A percentile compares a stretch with the other conserved stretches of the same genome.
Evolutionary conservation across 305 asterid genomes (phyloP).

Genomic region (Solanum chacoense): DNA sequence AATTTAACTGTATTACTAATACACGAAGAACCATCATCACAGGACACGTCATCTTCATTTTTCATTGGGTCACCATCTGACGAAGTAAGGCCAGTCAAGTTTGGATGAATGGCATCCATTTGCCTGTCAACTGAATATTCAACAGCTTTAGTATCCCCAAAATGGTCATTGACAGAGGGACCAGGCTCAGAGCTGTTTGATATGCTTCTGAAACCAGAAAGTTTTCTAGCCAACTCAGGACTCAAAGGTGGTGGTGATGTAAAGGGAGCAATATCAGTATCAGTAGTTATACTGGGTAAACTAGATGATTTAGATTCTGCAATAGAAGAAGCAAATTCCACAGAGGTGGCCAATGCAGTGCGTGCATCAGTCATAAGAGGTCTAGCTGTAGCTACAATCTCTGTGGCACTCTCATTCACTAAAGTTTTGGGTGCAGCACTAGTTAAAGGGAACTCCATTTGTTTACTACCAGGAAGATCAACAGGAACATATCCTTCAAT

Average conservation of each 20-base stretch:
- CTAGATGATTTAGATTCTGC: conserved; percentile 34
- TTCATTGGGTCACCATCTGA: conserved; percentile 17
- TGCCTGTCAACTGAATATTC: conserved; percentile 70
- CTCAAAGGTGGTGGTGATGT: conserved; percentile 56
- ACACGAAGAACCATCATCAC: conserved; percentile 40
- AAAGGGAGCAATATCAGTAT: conserved; percentile 32
- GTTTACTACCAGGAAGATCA: conserved; percentile 38
- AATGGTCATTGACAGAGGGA: conserved; percentile 25
- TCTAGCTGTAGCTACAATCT: conserved; percentile 6
- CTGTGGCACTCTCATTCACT: conserved; percentile 1
- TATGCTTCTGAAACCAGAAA: conserved; percentile 60
- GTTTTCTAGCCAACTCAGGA: conserved; percentile 61
- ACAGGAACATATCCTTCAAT: conserved; percentile 33
- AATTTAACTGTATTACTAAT: conserved; percentile 41
- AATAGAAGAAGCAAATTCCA: conserved; percentile 36
- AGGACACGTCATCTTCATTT: conserved; percentile 29
- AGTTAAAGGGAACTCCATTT: conserved; percentile 31
- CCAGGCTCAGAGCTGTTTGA: conserved; percentile 46
- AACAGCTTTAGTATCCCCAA: conserved; percentile 34
- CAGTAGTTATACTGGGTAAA: conserved; percentile 28
- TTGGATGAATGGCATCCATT: conserved; percentile 34
- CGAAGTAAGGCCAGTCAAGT: conserved; percentile 45
- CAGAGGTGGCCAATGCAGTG: conserved; percentile 24
- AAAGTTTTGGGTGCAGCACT: conserved; percentile 46
- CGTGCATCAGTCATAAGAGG: conserved; percentile 26